Evolutionary conservation across 1,284 basidiomycete genomes (phyloP).

Genomic region (Cryptococcus sp.): DNA sequence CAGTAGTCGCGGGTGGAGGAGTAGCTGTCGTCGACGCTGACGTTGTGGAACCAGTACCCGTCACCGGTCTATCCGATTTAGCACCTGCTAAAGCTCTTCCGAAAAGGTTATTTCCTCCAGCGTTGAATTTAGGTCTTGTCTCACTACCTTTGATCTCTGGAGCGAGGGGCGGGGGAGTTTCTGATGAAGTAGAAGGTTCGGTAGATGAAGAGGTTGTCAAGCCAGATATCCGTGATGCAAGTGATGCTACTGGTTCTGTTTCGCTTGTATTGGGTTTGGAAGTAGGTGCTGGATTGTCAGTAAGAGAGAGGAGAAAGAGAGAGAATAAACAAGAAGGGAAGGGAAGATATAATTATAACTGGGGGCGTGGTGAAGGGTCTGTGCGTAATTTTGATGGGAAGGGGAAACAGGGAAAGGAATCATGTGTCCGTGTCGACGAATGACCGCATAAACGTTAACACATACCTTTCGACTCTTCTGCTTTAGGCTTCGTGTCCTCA

Average conservation of each 20-base stretch:
- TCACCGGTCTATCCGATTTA: slow-evolving; percentile 19
- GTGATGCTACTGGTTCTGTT: slow-evolving; percentile 29
- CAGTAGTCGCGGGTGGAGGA: background rate
- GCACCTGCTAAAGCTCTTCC: slow-evolving; percentile 39
- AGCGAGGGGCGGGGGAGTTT: slow-evolving; percentile 1
- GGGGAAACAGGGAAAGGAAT: no score
- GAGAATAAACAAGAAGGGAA: background rate
- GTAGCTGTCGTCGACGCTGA: slow-evolving; percentile 7
- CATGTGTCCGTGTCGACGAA: no score
- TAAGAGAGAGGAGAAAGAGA: slow-evolving; percentile 1
- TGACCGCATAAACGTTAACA: background rate
- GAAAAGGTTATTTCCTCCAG: slow-evolving; percentile 26
- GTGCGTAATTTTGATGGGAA: no score
- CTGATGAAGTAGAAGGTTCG: slow-evolving; percentile 1
- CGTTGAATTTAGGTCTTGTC: slow-evolving; percentile 25
- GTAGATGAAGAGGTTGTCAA: slow-evolving; percentile 25
- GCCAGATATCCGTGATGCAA: slow-evolving; percentile 36
- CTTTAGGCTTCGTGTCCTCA: background rate
- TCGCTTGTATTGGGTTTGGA: slow-evolving; percentile 1
- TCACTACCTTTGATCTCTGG: background rate
- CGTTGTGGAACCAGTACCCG: slow-evolving; percentile 5
- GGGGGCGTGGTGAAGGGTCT: no score
- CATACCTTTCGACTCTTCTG: background rate
- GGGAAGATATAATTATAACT: background rate
- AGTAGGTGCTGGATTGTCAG: background rate